These are phyloP conservation scores for Aspergillus ostianus DNA, from an alignment of 495 filamentous ascomycete genomes.

Conservation along the genomic window DNA sequence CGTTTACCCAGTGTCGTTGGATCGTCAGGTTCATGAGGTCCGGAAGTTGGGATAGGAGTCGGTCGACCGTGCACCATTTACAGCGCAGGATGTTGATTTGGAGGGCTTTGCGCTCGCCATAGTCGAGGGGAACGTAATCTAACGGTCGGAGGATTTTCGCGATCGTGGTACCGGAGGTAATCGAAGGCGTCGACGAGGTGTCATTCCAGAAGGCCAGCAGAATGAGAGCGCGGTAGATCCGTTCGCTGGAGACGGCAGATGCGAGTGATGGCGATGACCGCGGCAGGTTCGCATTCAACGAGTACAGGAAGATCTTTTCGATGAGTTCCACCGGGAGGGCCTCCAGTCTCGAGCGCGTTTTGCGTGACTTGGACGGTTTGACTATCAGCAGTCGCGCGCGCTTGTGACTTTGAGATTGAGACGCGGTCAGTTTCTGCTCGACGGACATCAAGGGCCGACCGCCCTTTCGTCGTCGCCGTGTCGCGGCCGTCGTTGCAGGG, in stretches of 20 bases:
- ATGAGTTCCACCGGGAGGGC: slow-evolving; percentile 52
- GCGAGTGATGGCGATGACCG: slow-evolving; percentile 39
- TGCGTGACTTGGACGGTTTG: slow-evolving; percentile 14
- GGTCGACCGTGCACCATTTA: slow-evolving; percentile 38
- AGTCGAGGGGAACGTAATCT: slow-evolving; percentile 27
- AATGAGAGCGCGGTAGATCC: slow-evolving; percentile 39
- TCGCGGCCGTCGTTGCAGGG: background rate
- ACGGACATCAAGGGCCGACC: slow-evolving; percentile 22
- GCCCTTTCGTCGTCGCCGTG: slow-evolving; percentile 16
- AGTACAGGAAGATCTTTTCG: slow-evolving; percentile 51
- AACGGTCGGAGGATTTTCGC: slow-evolving; percentile 31
- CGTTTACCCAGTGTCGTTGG: slow-evolving; percentile 33
- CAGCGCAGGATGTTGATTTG: slow-evolving; percentile 35
- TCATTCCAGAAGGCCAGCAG: slow-evolving; percentile 44
- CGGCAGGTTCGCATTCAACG: slow-evolving; percentile 48
- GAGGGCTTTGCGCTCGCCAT: slow-evolving; percentile 25
- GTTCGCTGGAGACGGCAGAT: slow-evolving; percentile 39
- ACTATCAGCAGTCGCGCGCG: slow-evolving; percentile 14
- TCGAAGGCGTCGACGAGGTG: background rate
- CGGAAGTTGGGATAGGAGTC: slow-evolving; percentile 32
- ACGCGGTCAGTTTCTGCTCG: slow-evolving; percentile 7
- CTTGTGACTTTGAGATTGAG: slow-evolving; percentile 15
- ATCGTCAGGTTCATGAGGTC: slow-evolving; percentile 33
- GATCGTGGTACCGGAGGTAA: slow-evolving; percentile 14
- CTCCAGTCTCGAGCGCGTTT: slow-evolving; percentile 42